Conservation (phyloP, 192 early-diverging fungal species). For the Allomyces arbusculus region DNA sequence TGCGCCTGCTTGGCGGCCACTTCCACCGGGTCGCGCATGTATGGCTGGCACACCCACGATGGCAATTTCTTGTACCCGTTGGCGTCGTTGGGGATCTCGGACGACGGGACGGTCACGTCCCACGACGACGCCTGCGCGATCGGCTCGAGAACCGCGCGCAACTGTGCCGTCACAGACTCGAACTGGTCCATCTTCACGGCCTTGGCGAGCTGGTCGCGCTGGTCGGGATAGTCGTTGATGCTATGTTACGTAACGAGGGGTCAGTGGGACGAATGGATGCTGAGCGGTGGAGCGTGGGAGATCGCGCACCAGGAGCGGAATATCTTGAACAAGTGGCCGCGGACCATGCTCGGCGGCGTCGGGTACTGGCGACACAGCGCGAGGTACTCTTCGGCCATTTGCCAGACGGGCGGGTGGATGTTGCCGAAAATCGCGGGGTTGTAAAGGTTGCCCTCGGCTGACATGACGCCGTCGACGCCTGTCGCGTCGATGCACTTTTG, state of each 20-base stretch:
- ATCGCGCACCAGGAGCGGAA: conserved; percentile 24
- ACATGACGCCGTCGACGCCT: conserved; percentile 85
- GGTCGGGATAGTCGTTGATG: conserved; percentile 54
- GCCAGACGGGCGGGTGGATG: conserved; percentile 42
- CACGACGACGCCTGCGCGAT: conserved; percentile 32
- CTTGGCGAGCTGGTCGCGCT: conserved; percentile 47
- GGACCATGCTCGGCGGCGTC: conserved; percentile 45
- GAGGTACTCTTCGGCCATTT: conserved; percentile 72
- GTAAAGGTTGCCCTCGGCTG: conserved; percentile 63
- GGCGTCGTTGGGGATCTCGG: conserved; percentile 11
- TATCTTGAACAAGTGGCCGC: conserved; percentile 86
- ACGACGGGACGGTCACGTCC: conserved; percentile 10
- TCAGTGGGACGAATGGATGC: too few species aligned
- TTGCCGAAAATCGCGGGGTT: conserved; percentile 72
- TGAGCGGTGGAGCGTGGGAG: not conserved
- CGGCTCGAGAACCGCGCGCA: conserved; percentile 39
- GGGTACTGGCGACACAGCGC: conserved; percentile 49
- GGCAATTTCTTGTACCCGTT: conserved; percentile 37
- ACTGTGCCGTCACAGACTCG: conserved; percentile 23
- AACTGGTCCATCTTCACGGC: conserved; percentile 39
- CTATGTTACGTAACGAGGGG: conserved; percentile 5
- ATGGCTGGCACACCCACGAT: conserved; percentile 47
- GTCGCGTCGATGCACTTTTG: conserved; percentile 63
- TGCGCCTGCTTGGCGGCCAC: conserved; percentile 1
- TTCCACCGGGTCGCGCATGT: conserved; percentile 17